Evolutionary conservation across 805 yeast genomes (phyloP).

Genomic region (Kuraishia borneana): DNA sequence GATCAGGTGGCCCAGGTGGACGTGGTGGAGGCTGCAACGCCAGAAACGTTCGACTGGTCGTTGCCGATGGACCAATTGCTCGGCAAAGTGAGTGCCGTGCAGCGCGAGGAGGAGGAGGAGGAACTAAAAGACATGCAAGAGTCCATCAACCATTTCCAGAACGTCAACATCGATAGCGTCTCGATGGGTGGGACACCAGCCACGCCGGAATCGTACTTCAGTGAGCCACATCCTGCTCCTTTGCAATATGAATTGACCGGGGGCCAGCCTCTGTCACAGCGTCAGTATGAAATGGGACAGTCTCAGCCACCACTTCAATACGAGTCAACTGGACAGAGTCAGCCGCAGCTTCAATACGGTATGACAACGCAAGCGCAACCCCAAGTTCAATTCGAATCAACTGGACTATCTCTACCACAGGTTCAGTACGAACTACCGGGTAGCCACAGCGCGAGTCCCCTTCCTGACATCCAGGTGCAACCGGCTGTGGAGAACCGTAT

Average conservation of each 20-base stretch:
- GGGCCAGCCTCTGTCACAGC: too few species aligned
- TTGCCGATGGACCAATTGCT: conserved; percentile 73
- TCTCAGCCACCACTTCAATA: too few species aligned
- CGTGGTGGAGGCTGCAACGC: conserved; percentile 3
- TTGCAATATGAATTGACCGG: too few species aligned
- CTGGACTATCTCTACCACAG: background rate
- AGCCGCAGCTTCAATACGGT: background rate
- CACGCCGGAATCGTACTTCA: too few species aligned
- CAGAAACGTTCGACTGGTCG: conserved; percentile 36
- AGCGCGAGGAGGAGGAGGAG: conserved; percentile 49
- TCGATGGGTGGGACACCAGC: conserved; percentile 62
- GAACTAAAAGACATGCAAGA: conserved; percentile 67
- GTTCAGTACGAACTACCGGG: background rate
- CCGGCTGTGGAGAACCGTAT: conserved; percentile 1
- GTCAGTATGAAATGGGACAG: too few species aligned
- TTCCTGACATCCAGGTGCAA: background rate
- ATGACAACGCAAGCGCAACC: background rate
- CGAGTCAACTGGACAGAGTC: too few species aligned
- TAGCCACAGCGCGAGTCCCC: background rate
- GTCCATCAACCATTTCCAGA: conserved; percentile 62
- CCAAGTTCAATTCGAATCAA: background rate
- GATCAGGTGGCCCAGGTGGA: conserved; percentile 35
- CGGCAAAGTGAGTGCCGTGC: conserved; percentile 23
- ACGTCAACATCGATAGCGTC: conserved; percentile 71
- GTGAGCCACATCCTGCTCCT: too few species aligned